Evolutionary conservation across 768 basidiomycete species (phyloP), one percentile per base, ranked within the genome.

Genomic region (Phylloporus rhodoxanthus): DNA sequence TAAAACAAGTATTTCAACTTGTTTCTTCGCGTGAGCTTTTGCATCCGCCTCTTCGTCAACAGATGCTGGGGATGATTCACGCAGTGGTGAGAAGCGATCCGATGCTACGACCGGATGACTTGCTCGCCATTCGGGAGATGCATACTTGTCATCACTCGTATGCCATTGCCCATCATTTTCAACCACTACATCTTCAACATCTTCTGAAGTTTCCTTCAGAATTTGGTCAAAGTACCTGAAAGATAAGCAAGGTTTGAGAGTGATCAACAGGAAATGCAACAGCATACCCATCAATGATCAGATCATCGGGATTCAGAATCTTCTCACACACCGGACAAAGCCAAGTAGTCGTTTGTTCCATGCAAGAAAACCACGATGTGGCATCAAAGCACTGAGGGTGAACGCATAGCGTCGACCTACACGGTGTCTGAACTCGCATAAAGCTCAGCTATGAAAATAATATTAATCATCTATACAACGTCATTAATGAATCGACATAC

Each of bases 91-190:
- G 19, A 61, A 50, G 13, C 60, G 45, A 40, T 62, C 57, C 7
- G 58, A 48, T 8, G 51, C 53, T 4, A 60, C 52, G 17, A 66
- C 65, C 11, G 78, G 73, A 64, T 86, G 81, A 0, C 67, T 57
- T 38, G 75, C 75, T 56, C 76, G 80, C 92, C 93, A 96, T 26
- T 66, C 70, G 1, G 71, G 58, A 17, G 90, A 92, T 2, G 80
- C 91, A 60, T 79, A 87, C 67, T 87, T 91, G 71, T 87, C 78
- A 68, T 98, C 92, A 15, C 79, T 71, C 1, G 92, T 92, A 64
- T 96, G 94, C 96, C 96, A 99, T 64, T 94, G 86, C 1, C 92
- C 94, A 63, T 95, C 85, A 5, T 91, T 81, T 67, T 99, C 95
- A 14, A 99, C 83, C 48, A 95, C 77, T 21, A 99, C 92, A 55